A percentile compares a stretch with the other conserved stretches of the same genome.
Conservation (phyloP, 2,329 filamentous ascomycete species). For the Albifimbria verrucaria region DNA sequence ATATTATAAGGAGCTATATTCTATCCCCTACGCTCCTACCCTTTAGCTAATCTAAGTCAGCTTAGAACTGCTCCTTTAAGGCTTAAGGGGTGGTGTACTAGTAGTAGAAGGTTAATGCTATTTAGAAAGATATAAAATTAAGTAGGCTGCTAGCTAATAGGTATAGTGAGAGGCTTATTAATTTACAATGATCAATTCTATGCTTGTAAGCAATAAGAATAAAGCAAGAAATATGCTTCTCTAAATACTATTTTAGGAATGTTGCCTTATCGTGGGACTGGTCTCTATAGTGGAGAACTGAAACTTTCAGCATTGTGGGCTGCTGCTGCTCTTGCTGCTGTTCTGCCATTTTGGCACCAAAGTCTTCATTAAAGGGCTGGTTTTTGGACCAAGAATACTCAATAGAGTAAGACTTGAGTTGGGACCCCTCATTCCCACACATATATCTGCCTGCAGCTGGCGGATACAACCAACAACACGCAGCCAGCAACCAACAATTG, state of each 20-base stretch:
- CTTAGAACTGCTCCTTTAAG: not conserved
- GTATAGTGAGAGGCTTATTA: not conserved
- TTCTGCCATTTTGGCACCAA: not conserved
- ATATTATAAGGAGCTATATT: not conserved
- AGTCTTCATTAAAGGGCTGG: not conserved
- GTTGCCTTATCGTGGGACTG: not conserved
- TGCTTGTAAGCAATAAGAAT: not conserved
- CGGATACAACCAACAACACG: not conserved
- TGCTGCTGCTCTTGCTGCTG: not conserved
- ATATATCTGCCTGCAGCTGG: not conserved
- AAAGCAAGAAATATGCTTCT: not conserved
- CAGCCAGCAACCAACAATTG: no score
- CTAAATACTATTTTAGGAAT: not conserved
- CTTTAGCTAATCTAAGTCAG: not conserved
- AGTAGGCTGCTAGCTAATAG: not conserved
- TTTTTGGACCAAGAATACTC: not conserved
- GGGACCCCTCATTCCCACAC: not conserved
- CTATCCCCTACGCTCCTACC: not conserved
- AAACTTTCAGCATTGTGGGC: not conserved
- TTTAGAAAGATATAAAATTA: not conserved
- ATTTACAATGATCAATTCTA: not conserved
- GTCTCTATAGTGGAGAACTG: not conserved
- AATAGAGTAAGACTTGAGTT: not conserved
- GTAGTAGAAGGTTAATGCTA: not conserved
- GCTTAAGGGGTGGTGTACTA: not conserved